phyloP scores from a whole-genome alignment of 169 alveolate genomes.

The Plasmodium vivax region DNA sequence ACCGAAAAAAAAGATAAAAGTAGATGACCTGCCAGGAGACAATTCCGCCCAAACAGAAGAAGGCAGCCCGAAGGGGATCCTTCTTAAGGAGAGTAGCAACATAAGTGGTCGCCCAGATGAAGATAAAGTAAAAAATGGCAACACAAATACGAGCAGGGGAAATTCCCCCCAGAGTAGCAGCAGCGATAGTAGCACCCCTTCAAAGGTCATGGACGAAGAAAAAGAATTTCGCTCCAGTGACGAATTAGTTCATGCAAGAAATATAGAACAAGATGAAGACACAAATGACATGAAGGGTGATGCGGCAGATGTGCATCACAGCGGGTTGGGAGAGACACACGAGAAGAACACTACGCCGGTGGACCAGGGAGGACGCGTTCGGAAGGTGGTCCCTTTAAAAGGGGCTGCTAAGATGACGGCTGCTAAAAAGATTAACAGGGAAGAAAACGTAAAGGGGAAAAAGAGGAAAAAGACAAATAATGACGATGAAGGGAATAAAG shows the following conservation, averaged over 20 bases:
- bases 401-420: neutral
- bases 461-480: neutral
- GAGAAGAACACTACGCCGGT: neutral
- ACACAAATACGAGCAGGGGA: neutral
- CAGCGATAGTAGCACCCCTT: neutral
- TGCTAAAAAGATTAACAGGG: neutral
- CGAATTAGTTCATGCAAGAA: neutral
- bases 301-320: neutral
- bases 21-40: neutral
- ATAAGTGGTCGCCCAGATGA: neutral
- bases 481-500: neutral
- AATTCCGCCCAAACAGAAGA: neutral
- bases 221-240: neutral
- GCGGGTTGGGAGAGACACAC: neutral
- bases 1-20: constrained; percentile 9
- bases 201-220: neutral
- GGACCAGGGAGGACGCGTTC: neutral
- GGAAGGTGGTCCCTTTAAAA: neutral
- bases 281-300: neutral
- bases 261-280: neutral
- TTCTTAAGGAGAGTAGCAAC: neutral
- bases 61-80: neutral
- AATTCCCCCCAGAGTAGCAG: neutral
- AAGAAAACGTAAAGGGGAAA: neutral
- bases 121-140: neutral